phyloP scores from a whole-genome alignment of 1,284 basidiomycete genomes.

The Butyriboletus appendiculatus region DNA sequence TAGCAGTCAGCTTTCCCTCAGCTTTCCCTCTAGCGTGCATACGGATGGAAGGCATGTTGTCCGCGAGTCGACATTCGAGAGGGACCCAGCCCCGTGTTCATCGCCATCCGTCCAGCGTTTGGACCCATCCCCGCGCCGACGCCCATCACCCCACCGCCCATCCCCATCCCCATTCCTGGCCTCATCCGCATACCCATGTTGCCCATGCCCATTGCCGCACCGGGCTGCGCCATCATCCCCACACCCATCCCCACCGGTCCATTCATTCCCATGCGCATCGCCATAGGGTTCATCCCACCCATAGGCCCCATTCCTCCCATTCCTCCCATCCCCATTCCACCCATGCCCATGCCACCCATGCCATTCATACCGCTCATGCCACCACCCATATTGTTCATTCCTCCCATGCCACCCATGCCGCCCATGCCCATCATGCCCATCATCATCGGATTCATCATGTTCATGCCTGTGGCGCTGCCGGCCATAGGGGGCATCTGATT shows the following conservation, averaged over 20 bases:
- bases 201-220: slow-evolving; percentile 32
- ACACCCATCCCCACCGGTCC: slow-evolving; percentile 35
- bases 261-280: slow-evolving; percentile 41
- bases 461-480: slow-evolving; percentile 30
- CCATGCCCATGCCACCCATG: slow-evolving; percentile 39
- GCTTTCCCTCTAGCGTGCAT: slow-evolving; percentile 43
- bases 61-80: slow-evolving; percentile 54
- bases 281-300: slow-evolving; percentile 36
- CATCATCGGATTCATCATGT: slow-evolving; percentile 41
- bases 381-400: slow-evolving; percentile 31
- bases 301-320: slow-evolving; percentile 40
- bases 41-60: slow-evolving; percentile 63
- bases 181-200: slow-evolving; percentile 37
- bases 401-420: slow-evolving; percentile 39
- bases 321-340: slow-evolving; percentile 39
- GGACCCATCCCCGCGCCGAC: slow-evolving; percentile 40
- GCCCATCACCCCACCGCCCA: slow-evolving; percentile 35
- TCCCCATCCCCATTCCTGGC: slow-evolving; percentile 35
- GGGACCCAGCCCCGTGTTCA: slow-evolving; percentile 54
- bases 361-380: slow-evolving; percentile 29
- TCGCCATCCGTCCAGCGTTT: slow-evolving; percentile 37
- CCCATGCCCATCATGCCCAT: slow-evolving; percentile 40
- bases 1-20: background rate
- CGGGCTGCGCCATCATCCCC: slow-evolving; percentile 33
- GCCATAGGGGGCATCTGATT: slow-evolving; percentile 50